Evolutionary conservation across 441 rosid genomes (phyloP), one percentile per base, ranked within the genome.

Genomic region (Populus hybrid): DNA sequence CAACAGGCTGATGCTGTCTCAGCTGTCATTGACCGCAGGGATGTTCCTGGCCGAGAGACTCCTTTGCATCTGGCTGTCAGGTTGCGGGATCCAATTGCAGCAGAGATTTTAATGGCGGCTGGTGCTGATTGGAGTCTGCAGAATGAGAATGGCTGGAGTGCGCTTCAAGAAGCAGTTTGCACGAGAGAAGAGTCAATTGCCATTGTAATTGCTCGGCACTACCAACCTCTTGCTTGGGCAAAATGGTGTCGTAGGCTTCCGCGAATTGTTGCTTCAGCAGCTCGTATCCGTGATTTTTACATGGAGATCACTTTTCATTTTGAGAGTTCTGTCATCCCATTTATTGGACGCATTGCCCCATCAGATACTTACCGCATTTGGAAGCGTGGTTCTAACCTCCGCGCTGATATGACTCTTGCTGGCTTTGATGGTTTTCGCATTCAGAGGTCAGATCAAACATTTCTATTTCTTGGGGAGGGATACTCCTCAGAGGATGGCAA

Each of bases 91-190:
- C 93, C 90, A 0, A 76, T 83, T 10, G 88, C 99, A 6, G 98
- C 98, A 0, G 99, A 96, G 86, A 90, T 96, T 84, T 75, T 96
- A 82, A 96, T 96, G 99, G 86, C 90, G 2, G 94, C 98, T 57
- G 99, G 98, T 72, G 99, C 98, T 3, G 99, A 96, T 85, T 96
- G 99, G 99, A 96, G 99, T 82, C 88, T 96, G 79, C 99, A 96
- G 85, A 96, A 96, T 79, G 99, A 95, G 84, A 89, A 94, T 80
- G 99, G 99, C 67, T 95, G 98, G 99, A 95, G 99, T 78, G 99
- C 98, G 34, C 88, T 95, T 75, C 99, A 95, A 81, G 99, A 95
- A 87, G 97, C 99, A 0, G 98, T 95, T 19, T 95, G 99, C 82
- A 90, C 95, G 23, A 86, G 96, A 77, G 99, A 95, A 84, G 99